These are phyloP conservation scores for Phoenix dactylifera DNA, from an alignment of 176 grass and related monocot genomes.

Conservation along the genomic window DNA sequence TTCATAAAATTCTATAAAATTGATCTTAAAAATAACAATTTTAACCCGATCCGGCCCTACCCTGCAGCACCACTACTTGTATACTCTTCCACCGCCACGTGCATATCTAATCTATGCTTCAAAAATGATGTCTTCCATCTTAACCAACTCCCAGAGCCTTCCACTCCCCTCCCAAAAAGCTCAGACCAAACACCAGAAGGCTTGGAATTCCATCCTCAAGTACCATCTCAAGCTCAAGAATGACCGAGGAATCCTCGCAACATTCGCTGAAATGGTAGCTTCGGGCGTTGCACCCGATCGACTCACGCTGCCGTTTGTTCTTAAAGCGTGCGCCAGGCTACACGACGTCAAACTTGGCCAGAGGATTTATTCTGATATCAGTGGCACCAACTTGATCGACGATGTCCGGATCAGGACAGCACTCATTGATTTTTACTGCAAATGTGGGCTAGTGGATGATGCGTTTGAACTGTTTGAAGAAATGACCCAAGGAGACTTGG, in stretches of 20 bases:
- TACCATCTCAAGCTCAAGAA: constrained; percentile 5
- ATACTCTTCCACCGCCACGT: too few species aligned
- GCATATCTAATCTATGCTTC: too few species aligned
- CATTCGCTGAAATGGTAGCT: constrained; percentile 9
- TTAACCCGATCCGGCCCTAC: too few species aligned
- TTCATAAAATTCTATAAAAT: too few species aligned
- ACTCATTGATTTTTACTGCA: constrained; percentile 8
- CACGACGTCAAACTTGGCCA: background rate
- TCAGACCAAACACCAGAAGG: background rate
- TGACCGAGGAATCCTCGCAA: constrained; percentile 9
- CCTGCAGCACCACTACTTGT: too few species aligned
- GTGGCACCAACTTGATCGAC: background rate
- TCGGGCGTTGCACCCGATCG: background rate
- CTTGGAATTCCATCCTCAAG: constrained; percentile 19
- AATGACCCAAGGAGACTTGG: constrained; percentile 17
- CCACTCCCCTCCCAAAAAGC: background rate
- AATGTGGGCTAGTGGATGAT: constrained; percentile 1
- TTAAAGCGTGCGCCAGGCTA: constrained; percentile 13
- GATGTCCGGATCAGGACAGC: constrained; percentile 8
- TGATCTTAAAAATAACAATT: too few species aligned
- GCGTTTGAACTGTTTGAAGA: constrained; percentile 13
- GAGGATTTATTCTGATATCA: background rate
- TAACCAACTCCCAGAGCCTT: background rate
- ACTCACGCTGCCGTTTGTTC: constrained; percentile 5
- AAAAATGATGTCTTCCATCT: background rate